A percentile compares a stretch with the other conserved stretches of the same genome.
Conservation (phyloP, 306 rosid species). For the Morella rubra region DNA sequence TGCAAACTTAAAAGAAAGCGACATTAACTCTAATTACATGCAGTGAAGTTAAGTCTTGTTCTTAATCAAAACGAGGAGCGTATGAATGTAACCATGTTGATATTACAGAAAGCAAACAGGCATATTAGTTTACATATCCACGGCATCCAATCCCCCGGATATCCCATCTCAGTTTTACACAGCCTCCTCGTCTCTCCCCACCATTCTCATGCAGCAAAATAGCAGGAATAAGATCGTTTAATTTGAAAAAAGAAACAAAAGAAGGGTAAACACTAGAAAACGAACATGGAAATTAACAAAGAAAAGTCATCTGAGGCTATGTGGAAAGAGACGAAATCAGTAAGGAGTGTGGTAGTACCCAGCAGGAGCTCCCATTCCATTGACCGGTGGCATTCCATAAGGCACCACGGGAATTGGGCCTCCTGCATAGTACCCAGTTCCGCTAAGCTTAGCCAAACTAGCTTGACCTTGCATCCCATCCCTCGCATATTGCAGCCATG, state of each 20-base stretch:
- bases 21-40: conserved; percentile 26
- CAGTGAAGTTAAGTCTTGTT: conserved; percentile 37
- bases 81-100: conserved; percentile 35
- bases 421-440: conserved; percentile 57
- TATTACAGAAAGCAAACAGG: conserved; percentile 48
- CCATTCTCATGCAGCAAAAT: conserved; percentile 41
- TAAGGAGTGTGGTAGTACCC: conserved; percentile 79
- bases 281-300: conserved; percentile 42
- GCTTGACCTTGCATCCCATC: conserved; percentile 96
- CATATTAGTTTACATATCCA: conserved; percentile 51
- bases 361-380: conserved; percentile 71
- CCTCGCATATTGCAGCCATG: conserved; percentile 86
- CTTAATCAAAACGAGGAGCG: conserved; percentile 36
- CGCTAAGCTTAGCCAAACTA: conserved; percentile 69
- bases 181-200: conserved; percentile 42
- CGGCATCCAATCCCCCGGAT: conserved; percentile 49
- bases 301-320: conserved; percentile 41
- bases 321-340: conserved; percentile 42
- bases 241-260: conserved; percentile 23
- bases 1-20: not conserved
- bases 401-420: conserved; percentile 58
- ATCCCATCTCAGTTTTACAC: conserved; percentile 41
- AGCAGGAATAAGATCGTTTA: conserved; percentile 51
- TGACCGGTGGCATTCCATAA: conserved; percentile 85
- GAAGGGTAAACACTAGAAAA: conserved; percentile 36